phyloP scores from a whole-genome alignment of 139 green algal genomes.

The Coelastrella sp. region DNA sequence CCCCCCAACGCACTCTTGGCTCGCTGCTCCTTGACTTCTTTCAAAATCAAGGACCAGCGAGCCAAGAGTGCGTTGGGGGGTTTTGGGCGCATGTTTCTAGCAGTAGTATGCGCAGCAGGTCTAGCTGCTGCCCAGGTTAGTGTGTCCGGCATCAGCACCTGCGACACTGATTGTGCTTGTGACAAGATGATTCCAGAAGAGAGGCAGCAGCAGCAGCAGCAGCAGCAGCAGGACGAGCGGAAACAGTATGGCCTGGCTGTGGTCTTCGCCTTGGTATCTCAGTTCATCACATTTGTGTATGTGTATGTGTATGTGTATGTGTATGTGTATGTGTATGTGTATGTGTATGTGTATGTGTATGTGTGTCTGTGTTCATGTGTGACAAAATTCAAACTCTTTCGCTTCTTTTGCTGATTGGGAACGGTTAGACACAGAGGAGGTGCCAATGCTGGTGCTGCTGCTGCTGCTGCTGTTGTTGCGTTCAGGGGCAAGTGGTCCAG shows the following conservation, averaged over 20 bases:
- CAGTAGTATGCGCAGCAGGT: neutral
- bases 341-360: too few relatives aligned
- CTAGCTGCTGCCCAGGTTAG: neutral
- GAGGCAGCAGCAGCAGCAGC: slow-evolving; percentile 10
- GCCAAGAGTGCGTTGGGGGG: neutral
- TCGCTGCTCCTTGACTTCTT: too few relatives aligned
- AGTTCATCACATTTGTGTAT: neutral
- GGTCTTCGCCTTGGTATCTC: neutral
- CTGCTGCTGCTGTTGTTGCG: neutral
- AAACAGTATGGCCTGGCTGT: neutral
- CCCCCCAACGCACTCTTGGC: too few relatives aligned
- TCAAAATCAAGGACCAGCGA: neutral
- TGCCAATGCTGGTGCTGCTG: neutral
- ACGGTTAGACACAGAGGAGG: neutral
- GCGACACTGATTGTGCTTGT: neutral
- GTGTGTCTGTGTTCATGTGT: too few relatives aligned
- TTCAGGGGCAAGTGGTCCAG: slow-evolving; percentile 90
- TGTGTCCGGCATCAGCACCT: neutral
- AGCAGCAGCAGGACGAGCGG: neutral
- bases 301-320: too few relatives aligned
- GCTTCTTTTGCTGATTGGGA: too few relatives aligned
- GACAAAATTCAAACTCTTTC: too few relatives aligned
- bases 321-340: too few relatives aligned
- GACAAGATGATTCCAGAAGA: neutral
- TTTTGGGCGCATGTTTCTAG: neutral